These are phyloP conservation scores for Penicillium occitanis DNA, from an alignment of 2,329 filamentous ascomycete genomes.

Conservation along the genomic window DNA sequence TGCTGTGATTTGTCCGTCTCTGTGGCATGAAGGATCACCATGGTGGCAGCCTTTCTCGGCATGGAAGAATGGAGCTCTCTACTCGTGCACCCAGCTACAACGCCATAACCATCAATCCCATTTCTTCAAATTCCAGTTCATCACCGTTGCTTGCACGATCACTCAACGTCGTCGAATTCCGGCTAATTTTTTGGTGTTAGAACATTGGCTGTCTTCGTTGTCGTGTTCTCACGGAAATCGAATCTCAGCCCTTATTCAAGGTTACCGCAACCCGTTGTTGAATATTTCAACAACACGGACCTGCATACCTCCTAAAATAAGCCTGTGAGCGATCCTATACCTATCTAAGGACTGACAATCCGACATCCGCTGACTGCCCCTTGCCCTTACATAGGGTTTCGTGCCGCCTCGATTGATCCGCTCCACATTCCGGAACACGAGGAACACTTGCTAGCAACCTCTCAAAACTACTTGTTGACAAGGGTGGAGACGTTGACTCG, in stretches of 20 bases:
- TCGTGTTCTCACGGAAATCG: slow-evolving; percentile 13
- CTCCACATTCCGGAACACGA: slow-evolving; percentile 41
- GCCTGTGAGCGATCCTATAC: slow-evolving; percentile 35
- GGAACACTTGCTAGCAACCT: slow-evolving; percentile 30
- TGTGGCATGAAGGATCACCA: slow-evolving; percentile 19
- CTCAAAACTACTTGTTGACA: slow-evolving; percentile 34
- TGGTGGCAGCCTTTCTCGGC: neutral
- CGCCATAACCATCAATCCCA: neutral
- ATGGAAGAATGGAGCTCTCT: slow-evolving; percentile 11
- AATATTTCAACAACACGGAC: slow-evolving; percentile 27
- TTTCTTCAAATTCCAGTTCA: neutral
- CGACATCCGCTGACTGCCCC: slow-evolving; percentile 37
- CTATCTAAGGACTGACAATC: slow-evolving; percentile 28
- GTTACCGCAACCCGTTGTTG: slow-evolving; percentile 20
- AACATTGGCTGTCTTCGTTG: slow-evolving; percentile 10
- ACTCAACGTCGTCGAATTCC: neutral
- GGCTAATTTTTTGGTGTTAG: neutral
- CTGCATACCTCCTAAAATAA: slow-evolving; percentile 31
- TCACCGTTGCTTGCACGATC: neutral
- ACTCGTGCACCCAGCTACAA: neutral
- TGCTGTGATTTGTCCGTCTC: neutral
- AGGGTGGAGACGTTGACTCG: slow-evolving; percentile 51
- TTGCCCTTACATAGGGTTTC: slow-evolving; percentile 43
- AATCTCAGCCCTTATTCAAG: slow-evolving; percentile 13
- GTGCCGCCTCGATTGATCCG: slow-evolving; percentile 34